These are phyloP conservation scores for Geotrichum cucujoidarum DNA, from an alignment of 1,139 yeast genomes.

Conservation along the genomic window DNA sequence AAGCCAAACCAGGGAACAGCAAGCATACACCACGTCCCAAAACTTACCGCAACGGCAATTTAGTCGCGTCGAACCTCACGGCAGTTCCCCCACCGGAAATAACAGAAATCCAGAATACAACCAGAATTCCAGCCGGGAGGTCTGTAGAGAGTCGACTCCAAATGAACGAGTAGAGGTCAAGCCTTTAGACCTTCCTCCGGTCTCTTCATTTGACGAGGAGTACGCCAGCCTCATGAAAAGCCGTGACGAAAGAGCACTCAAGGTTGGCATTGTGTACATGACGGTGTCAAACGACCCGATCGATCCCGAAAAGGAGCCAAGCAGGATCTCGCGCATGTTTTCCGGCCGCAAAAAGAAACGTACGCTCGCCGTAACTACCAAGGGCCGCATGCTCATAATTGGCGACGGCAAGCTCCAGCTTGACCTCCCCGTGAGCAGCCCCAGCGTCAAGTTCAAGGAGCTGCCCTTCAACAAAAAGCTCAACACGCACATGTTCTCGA, in stretches of 20 bases:
- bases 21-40: slow-evolving; percentile 20
- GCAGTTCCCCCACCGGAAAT: slow-evolving; percentile 16
- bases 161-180: too few relatives aligned
- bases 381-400: slow-evolving; percentile 33
- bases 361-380: slow-evolving; percentile 34
- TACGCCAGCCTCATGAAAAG: slow-evolving; percentile 59
- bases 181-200: slow-evolving; percentile 49
- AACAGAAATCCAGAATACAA: slow-evolving; percentile 9
- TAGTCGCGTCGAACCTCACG: slow-evolving; percentile 21
- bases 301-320: slow-evolving; percentile 28
- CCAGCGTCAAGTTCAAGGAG: slow-evolving; percentile 35
- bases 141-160: too few relatives aligned
- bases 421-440: slow-evolving; percentile 35
- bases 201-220: slow-evolving; percentile 58
- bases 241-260: slow-evolving; percentile 65
- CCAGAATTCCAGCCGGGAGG: too few relatives aligned
- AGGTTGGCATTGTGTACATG: slow-evolving; percentile 48
- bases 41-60: slow-evolving; percentile 18
- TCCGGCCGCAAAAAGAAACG: slow-evolving; percentile 32
- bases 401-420: slow-evolving; percentile 11
- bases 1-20: slow-evolving; percentile 8
- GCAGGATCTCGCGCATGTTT: slow-evolving; percentile 33
- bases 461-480: slow-evolving; percentile 32
- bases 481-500: slow-evolving; percentile 30
- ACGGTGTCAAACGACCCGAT: slow-evolving; percentile 22